Percentiles rank a stretch among this genome's conserved stretches.
Evolutionary conservation across 176 grass and related monocot genomes (phyloP).

Genomic region (maize (Zea mays)): Zm-B73-REFERENCE-NAM-5.0 NC_050104.1:11443001-11443500

Average conservation of each 20-base stretch:
- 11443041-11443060: not conserved
- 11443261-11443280: not conserved
- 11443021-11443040: not conserved
- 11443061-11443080: not conserved
- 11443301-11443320: not conserved
- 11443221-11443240: not conserved
- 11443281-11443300: not conserved
- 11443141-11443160: slow-evolving; percentile 12
- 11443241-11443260: slow-evolving; percentile 8
- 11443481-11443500: slow-evolving; percentile 69
- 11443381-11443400: slow-evolving; percentile 85
- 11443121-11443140: not conserved
- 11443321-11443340: slow-evolving; percentile 71
- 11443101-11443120: not conserved
- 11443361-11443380: slow-evolving; percentile 92
- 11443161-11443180: not conserved
- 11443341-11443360: slow-evolving; percentile 79
- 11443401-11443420: slow-evolving; percentile 48
- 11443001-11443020: not conserved
- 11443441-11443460: slow-evolving; percentile 67
- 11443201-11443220: not conserved
- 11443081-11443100: not conserved
- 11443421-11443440: slow-evolving; percentile 12
- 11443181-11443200: not conserved
- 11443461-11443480: slow-evolving; percentile 55